A percentile compares a stretch with the other conserved stretches of the same genome.
Evolutionary conservation across 2,329 filamentous ascomycete genomes (phyloP).

Genomic region (Thermothelomyces thermophilus): DNA sequence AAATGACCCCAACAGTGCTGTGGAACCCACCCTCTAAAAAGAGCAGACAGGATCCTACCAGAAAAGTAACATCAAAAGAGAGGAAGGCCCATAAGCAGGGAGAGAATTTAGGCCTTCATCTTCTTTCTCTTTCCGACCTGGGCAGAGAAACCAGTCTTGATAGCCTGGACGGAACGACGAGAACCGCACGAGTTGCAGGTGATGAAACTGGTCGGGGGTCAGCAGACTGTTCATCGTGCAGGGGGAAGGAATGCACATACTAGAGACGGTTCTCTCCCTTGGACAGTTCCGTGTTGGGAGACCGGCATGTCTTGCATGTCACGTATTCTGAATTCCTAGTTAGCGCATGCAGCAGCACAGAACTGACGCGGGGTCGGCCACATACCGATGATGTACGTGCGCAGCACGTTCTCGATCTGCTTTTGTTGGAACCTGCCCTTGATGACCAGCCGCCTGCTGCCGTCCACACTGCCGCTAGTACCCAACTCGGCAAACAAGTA

Average conservation of each 20-base stretch:
- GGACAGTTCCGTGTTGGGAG: conserved; percentile 89
- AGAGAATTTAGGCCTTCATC: conserved; percentile 69
- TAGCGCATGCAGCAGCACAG: background rate
- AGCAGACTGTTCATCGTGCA: background rate
- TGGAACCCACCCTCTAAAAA: conserved; percentile 10
- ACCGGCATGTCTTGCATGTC: conserved; percentile 97
- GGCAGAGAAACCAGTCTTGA: conserved; percentile 99
- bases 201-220: conserved; percentile 56
- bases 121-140: conserved; percentile 98
- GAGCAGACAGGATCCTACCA: conserved; percentile 12
- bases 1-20: conserved; percentile 10
- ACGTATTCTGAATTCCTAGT: conserved; percentile 72
- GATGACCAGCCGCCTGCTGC: conserved; percentile 87
- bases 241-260: conserved; percentile 11
- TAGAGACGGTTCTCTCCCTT: conserved; percentile 99
- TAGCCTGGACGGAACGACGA: conserved; percentile 84
- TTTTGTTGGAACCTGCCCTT: conserved; percentile 99
- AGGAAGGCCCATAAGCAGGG: conserved; percentile 9
- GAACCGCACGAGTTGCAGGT: conserved; percentile 87
- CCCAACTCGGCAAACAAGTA: conserved; percentile 98
- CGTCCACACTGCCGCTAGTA: conserved; percentile 92
- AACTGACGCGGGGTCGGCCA: no score
- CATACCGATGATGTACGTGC: conserved; percentile 81
- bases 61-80: conserved; percentile 12
- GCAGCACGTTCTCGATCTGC: conserved; percentile 94